These are phyloP conservation scores for Candida tallmaniae DNA, from an alignment of 805 yeast genomes.

Conservation along the genomic window DNA sequence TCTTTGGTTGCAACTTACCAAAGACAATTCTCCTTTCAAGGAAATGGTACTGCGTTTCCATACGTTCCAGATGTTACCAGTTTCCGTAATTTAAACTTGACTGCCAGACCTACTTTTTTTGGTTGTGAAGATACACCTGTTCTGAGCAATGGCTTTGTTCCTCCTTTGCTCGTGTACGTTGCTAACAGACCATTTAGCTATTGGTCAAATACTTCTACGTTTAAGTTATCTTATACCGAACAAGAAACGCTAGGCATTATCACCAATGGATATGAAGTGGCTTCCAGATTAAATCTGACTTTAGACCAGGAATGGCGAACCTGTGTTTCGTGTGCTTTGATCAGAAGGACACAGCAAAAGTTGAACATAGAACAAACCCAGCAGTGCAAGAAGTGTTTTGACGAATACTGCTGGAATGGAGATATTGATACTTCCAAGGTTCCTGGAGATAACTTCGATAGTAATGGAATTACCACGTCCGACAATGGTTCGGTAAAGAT, in stretches of 20 bases:
- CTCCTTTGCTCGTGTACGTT: conserved; percentile 71
- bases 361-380: conserved; percentile 53
- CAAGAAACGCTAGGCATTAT: conserved; percentile 57
- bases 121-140: conserved; percentile 75
- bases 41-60: conserved; percentile 65
- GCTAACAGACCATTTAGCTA: conserved; percentile 68
- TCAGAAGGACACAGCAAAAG: conserved; percentile 74
- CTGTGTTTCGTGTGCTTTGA: conserved; percentile 79
- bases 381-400: conserved; percentile 70
- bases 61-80: conserved; percentile 69
- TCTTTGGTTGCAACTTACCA: conserved; percentile 29
- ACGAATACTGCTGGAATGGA: conserved; percentile 75
- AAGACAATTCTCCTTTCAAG: conserved; percentile 37
- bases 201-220: conserved; percentile 67
- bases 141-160: conserved; percentile 47
- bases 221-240: conserved; percentile 55
- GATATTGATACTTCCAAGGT: conserved; percentile 10
- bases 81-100: conserved; percentile 55
- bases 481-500: too few relatives aligned
- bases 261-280: conserved; percentile 67
- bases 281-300: conserved; percentile 62
- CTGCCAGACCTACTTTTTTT: conserved; percentile 73
- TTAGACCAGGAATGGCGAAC: conserved; percentile 63
- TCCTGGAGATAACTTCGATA: conserved; percentile 10
- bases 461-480: conserved; percentile 12